Conservation (phyloP, 202 grass and related monocot genomes). For the Setaria italica region DNA sequence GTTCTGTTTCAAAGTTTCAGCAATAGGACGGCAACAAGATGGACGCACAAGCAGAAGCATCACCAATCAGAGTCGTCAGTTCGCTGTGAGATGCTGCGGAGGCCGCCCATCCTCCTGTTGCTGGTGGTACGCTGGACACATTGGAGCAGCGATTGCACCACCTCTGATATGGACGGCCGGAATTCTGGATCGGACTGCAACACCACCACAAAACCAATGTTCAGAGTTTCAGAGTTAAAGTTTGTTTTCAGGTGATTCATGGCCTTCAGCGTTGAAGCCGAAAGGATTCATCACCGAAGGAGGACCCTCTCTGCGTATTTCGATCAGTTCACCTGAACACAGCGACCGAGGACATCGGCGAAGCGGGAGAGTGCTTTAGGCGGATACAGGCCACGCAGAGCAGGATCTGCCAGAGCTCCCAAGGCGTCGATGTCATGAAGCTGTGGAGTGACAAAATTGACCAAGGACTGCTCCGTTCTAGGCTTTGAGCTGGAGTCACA, state of each 20-base stretch:
- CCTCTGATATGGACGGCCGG: conserved; percentile 86
- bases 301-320: neutral
- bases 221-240: neutral
- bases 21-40: neutral
- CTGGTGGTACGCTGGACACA: conserved; percentile 63
- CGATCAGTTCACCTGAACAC: conserved; percentile 66
- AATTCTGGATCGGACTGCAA: conserved; percentile 72
- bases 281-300: neutral
- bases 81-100: conserved; percentile 49
- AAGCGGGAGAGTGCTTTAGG: conserved; percentile 82
- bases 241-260: neutral
- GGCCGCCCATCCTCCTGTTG: conserved; percentile 58
- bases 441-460: conserved; percentile 70
- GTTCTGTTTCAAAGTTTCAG: conserved; percentile 7
- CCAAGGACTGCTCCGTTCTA: conserved; percentile 66
- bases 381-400: conserved; percentile 82
- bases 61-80: conserved; percentile 80
- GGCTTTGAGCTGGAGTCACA: conserved; percentile 68
- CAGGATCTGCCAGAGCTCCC: conserved; percentile 73
- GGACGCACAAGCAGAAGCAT: conserved; percentile 21
- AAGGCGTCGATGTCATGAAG: conserved; percentile 79
- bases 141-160: conserved; percentile 64
- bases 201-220: conserved; percentile 34
- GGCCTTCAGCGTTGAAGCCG: neutral
- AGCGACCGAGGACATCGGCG: conserved; percentile 70